Conservation (phyloP, 2,329 filamentous ascomycete genomes). For the Trichoderma sp. region DNA sequence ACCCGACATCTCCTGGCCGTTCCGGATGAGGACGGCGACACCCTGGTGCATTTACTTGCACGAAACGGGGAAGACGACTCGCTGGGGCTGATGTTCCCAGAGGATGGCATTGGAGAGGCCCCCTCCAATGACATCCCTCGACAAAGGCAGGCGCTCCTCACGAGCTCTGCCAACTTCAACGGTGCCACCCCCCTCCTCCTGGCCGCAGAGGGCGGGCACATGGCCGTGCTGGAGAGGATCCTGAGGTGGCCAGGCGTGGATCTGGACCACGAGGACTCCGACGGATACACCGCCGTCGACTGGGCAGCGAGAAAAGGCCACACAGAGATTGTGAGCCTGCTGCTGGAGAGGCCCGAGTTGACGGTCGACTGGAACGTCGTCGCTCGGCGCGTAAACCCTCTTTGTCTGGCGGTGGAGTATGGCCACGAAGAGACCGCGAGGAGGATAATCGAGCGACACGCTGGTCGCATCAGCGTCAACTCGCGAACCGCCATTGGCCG, state of each 20-base stretch:
- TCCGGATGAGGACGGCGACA: constrained; percentile 3
- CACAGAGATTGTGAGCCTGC: constrained; percentile 5
- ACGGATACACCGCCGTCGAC: background rate
- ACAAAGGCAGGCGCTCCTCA: constrained; percentile 13
- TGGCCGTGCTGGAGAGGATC: constrained; percentile 8
- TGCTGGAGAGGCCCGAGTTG: constrained; percentile 2
- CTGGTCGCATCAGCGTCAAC: background rate
- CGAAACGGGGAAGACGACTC: background rate
- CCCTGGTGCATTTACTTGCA: constrained; percentile 16
- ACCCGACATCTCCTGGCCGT: background rate
- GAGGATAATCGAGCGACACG: background rate
- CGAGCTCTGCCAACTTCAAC: constrained; percentile 1
- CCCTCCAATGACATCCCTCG: background rate
- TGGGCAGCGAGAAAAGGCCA: background rate
- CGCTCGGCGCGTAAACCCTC: background rate
- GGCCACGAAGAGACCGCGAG: constrained; percentile 1
- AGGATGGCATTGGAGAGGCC: background rate
- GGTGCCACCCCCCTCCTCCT: constrained; percentile 11
- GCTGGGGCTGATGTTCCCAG: background rate
- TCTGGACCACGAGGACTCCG: background rate
- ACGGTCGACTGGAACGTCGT: constrained; percentile 4
- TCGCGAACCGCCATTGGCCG: background rate
- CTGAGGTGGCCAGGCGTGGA: background rate
- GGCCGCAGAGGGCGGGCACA: constrained; percentile 4
- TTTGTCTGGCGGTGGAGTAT: background rate